Base-by-base conservation (phyloP, 2,329 filamentous ascomycete species). In the Phialophora macrospora region DNA sequence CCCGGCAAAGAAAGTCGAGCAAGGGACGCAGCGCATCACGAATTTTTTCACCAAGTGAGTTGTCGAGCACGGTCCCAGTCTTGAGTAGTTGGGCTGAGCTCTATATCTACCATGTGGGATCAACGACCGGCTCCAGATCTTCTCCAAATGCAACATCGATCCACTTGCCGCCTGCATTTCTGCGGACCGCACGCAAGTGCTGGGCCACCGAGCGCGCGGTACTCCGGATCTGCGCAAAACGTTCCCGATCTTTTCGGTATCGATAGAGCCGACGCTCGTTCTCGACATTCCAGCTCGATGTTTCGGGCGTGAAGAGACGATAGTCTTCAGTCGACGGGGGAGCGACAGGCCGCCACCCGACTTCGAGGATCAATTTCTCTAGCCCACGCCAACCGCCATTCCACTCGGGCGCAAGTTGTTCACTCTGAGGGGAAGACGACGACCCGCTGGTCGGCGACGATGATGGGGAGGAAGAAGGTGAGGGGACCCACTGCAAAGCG, bases 1-100 rank as follows among this genome's bases (percentile, higher is more conserved):
- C 9, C 72, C 76, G 24, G 76, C 77, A 68, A 78, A 75, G 46
- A 85, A 81, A 65, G 66, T 71, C 57, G 75, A 76, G 32, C 78
- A 81, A 69, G 83, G 84, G 17, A 86, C 82, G 63, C 81, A 84
- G 71, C 84, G 75, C 54, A 83, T 83, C 67, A 83, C 81, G 1
- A 81, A 76, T 34, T 83, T 83, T 70, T 83, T 83, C 70, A 78
- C 76, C 51, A 79, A 78, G 66, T 71, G 63, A 71, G 48, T 38
- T 52, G 11, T 12, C 24, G 11, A 38, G n/a, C 3, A 20, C 5
- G 20, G 12, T 26, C 34, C 14, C 6, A 17, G 2, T 17, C 34
- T 41, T 17, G 34, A 14, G 34, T 14, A n/a, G n/a, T n/a, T n/a
- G 38, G 17, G 17, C 14, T 44, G 14, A 57, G 22, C 2, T 22